phyloP scores from a whole-genome alignment of 2,329 filamentous ascomycete genomes.

The Pseudocercospora vitis region DNA sequence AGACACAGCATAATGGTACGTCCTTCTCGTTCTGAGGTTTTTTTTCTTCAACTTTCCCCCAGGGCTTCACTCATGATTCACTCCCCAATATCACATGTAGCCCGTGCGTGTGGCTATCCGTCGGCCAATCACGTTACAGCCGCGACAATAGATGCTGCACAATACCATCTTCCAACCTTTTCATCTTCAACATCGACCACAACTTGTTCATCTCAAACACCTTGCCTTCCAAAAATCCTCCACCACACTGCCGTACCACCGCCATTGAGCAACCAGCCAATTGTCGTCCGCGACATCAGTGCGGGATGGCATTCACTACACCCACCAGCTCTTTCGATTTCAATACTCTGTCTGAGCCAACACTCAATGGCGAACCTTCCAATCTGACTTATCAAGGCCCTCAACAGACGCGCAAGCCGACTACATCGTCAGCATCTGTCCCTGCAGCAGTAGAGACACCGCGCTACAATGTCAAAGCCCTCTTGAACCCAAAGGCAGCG shows the following conservation, averaged over 20 bases:
- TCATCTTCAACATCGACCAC: constrained; percentile 8
- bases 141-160: background rate
- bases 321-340: constrained; percentile 8
- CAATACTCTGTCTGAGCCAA: constrained; percentile 18
- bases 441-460: constrained; percentile 5
- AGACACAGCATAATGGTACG: constrained; percentile 34
- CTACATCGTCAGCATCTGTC: background rate
- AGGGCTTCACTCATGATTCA: constrained; percentile 20
- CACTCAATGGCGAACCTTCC: constrained; percentile 12
- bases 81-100: constrained; percentile 8
- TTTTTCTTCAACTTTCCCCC: background rate
- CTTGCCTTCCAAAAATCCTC: background rate
- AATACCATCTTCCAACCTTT: background rate
- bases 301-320: constrained; percentile 7
- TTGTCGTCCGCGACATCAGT: no score
- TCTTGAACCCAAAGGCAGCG: constrained; percentile 29
- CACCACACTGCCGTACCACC: constrained; percentile 1
- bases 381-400: constrained; percentile 30
- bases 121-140: constrained; percentile 4
- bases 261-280: no score
- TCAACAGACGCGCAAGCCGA: constrained; percentile 33
- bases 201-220: constrained; percentile 9
- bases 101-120: constrained; percentile 4
- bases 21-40: constrained; percentile 10
- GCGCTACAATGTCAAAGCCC: constrained; percentile 24